Base-by-base conservation (phyloP, 805 yeast species). In the Zygosaccharomyces siamensis region DNA sequence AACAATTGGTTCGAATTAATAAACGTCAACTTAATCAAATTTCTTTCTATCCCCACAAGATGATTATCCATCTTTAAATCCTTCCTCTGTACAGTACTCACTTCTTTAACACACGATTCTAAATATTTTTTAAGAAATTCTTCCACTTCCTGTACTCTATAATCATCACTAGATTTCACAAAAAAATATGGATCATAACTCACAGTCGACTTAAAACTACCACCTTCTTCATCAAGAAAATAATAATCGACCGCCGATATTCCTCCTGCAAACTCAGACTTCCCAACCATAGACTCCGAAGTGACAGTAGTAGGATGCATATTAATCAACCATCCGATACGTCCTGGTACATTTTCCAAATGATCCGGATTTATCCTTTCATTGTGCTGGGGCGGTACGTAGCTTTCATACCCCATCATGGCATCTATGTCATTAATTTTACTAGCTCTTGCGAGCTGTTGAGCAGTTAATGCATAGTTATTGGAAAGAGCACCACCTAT, bases 161-260 rank as follows among this genome's bases (percentile, higher is more conserved):
- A 60, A 44, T 69, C 74, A 50, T 64, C 66, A 4, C 77, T 72
- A 54, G 88, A 80, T 2, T 80, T 74, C 8, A 93, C 69, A 45
- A 84, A 78, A 61, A 93, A 86, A 65, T 93, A 93, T 0, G 99
- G 99, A 57, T 88, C 89, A 62, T 79, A 87, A 49, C 78, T 84
- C 11, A 87, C 68, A 0, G 96, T 84, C 3, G 89, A 83, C 63
- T 92, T 93, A 72, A 95, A 93, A 39, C 86, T 81, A 5, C 97
- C 99, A 42, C 99, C 99, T 64, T 90, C 97, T 60, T 88, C 96
- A 64, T 90, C 98, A 6, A 93, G 69, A 58, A 95, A 93, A 63
- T 95, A 95, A 66, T 85, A 89, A 59, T 93, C 97, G 2, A 92
- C 97, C 3, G 92, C 99, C 0, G 97, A 79, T 31, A 78, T 73